A percentile compares a stretch with the other conserved stretches of the same genome.
These are phyloP conservation scores for Solanum lycopersicoides DNA, from an alignment of 257 asterid species.

Conservation along the genomic window DNA sequence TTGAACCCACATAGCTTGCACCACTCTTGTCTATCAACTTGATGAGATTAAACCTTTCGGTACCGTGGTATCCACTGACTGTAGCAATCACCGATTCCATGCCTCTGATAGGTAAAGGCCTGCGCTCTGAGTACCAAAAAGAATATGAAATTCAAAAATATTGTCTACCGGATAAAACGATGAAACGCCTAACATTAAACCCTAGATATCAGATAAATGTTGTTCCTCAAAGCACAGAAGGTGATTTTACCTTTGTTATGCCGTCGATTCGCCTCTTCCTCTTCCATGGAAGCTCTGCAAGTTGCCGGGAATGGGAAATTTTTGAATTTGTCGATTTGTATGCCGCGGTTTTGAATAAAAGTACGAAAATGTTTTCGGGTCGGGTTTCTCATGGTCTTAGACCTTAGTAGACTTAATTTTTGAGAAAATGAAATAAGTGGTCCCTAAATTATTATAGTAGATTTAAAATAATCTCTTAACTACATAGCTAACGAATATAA, in stretches of 20 bases:
- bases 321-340: constrained; percentile 17
- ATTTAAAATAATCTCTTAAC: too few relatives aligned
- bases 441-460: too few relatives aligned
- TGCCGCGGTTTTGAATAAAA: not conserved
- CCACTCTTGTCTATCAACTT: constrained; percentile 24
- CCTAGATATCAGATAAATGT: not conserved
- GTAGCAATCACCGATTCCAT: constrained; percentile 64
- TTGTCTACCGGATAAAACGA: not conserved
- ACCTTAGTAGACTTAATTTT: not conserved
- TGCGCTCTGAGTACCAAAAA: constrained; percentile 3
- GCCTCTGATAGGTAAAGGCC: constrained; percentile 20
- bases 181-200: not conserved
- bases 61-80: constrained; percentile 31
- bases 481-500: too few relatives aligned
- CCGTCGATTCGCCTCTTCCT: constrained; percentile 12
- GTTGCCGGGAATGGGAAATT: constrained; percentile 40
- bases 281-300: constrained; percentile 17
- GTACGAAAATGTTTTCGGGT: not conserved
- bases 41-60: constrained; percentile 32
- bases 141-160: not conserved
- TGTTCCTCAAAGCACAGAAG: not conserved
- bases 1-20: constrained; percentile 26
- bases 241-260: constrained; percentile 19
- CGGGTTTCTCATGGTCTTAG: not conserved
- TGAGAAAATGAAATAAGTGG: too few relatives aligned